A percentile compares a stretch with the other conserved stretches of the same genome.
These are phyloP conservation scores for Kuraishia borneana DNA, from an alignment of 805 yeast species.

Conservation along the genomic window DNA sequence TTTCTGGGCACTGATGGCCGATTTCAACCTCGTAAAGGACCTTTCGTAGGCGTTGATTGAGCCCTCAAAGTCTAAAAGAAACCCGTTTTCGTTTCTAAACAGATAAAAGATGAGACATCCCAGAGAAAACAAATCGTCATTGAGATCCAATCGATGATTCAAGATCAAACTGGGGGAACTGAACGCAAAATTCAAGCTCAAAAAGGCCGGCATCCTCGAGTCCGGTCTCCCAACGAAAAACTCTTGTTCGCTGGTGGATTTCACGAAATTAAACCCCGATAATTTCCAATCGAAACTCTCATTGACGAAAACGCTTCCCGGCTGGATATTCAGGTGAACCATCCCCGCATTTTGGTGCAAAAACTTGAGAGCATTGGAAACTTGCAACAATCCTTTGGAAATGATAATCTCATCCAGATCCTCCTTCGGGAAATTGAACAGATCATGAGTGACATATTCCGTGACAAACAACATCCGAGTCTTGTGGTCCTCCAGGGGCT, in stretches of 20 bases:
- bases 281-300: slow-evolving; percentile 92
- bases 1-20: slow-evolving; percentile 25
- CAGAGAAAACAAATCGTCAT: slow-evolving; percentile 75
- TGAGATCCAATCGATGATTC: slow-evolving; percentile 49
- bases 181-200: slow-evolving; percentile 61
- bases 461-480: slow-evolving; percentile 72
- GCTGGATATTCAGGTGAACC: slow-evolving; percentile 71
- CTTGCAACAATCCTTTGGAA: slow-evolving; percentile 69
- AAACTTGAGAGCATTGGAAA: slow-evolving; percentile 70
- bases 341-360: slow-evolving; percentile 67
- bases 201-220: slow-evolving; percentile 62
- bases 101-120: slow-evolving; percentile 68
- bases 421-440: slow-evolving; percentile 20
- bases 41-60: slow-evolving; percentile 52
- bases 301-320: slow-evolving; percentile 65
- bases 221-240: slow-evolving; percentile 63
- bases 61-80: slow-evolving; percentile 28
- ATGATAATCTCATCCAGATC: slow-evolving; percentile 63
- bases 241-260: slow-evolving; percentile 37
- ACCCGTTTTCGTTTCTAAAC: slow-evolving; percentile 35
- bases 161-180: slow-evolving; percentile 77
- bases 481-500: slow-evolving; percentile 83
- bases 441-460: slow-evolving; percentile 48
- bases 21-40: slow-evolving; percentile 25
- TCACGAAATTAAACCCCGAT: slow-evolving; percentile 53